Evolutionary conservation across 176 grass and related monocot species (phyloP), one percentile per base, ranked within the genome.

Genomic region (Miscanthus lutarioriparius): DNA sequence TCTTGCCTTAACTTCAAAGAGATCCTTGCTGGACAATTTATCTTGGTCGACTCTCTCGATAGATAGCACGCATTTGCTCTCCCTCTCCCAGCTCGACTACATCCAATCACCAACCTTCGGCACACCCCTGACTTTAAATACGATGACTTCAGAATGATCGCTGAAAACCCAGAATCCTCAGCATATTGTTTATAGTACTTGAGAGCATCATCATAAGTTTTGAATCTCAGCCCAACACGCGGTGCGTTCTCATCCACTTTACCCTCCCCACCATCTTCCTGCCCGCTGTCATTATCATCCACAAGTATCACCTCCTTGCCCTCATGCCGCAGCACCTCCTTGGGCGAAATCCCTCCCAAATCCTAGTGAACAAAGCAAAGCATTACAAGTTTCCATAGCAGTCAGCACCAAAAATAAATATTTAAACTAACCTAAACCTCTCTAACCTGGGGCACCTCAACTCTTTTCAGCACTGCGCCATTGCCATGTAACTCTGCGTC

Each of bases 171-270:
- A 45, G 92, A 88, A 81, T 87, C 82, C 64, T 23, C 77, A 5
- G 96, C 96, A 88, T 95, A 98, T 26, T 98, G 84, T 63, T 92
- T 92, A 74, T 98, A 98, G 80, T 92, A 98, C 26, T 87, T 84
- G 22, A 89, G 76, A 3, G 85, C 89, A 16, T 95, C 93, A 73
- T 98, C 93, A 33, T 93, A 95, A n/a, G 85, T 93, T 84, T 88
- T 98, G 89, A 98, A 98, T 74, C 88, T 86, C 87, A 95, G 73
- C 33, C 96, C 96, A 0, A 85, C 33, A 9, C 66, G 74, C 9
- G 96, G 96, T 5, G 70, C 75, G 13, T 92, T 93, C 63, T 93
- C 85, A 48, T 90, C 85, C 3, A 47, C 70, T 54, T 76, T 87
- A 38, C 23, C 75, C 28, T 71, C 39, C 58, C 69, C 85, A 20